Percentiles rank a stretch among this genome's conserved stretches.
Conservation (phyloP, 139 green algal species). For the Tetradesmus obliquus region DNA sequence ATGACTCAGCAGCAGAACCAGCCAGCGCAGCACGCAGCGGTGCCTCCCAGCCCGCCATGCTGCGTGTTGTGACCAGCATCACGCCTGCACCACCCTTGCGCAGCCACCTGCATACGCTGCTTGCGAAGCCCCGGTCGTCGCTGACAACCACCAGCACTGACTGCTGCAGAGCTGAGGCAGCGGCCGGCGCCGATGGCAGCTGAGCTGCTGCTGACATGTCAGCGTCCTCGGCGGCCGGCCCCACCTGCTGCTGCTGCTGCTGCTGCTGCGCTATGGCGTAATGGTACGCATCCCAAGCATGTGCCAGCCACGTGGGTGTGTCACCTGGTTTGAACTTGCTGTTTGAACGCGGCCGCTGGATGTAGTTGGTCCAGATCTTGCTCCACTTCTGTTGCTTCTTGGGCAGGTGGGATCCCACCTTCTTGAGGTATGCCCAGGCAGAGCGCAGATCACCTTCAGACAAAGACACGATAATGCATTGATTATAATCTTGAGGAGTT, state of each 20-base stretch:
- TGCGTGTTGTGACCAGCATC: background rate
- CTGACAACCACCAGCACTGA: conserved; percentile 4
- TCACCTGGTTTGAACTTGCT: background rate
- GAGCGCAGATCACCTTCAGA: background rate
- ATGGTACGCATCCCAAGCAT: background rate
- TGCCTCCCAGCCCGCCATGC: background rate
- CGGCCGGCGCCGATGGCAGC: background rate
- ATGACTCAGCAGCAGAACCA: no score
- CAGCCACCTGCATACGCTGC: background rate
- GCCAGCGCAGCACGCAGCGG: no score
- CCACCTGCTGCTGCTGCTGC: background rate
- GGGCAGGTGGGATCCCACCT: background rate
- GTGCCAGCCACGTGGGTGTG: background rate
- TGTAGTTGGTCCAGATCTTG: background rate
- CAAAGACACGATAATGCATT: background rate
- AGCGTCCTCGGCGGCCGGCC: background rate
- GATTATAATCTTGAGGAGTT: no score
- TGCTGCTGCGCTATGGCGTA: background rate
- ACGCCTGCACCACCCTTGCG: background rate
- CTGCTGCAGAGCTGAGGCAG: background rate
- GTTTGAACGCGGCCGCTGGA: no score
- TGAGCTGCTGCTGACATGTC: background rate
- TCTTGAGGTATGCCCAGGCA: background rate
- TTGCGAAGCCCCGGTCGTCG: background rate
- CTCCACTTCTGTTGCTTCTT: background rate